Conservation (phyloP, 2,329 filamentous ascomycete species). For the Colletotrichum coccodes region DNA sequence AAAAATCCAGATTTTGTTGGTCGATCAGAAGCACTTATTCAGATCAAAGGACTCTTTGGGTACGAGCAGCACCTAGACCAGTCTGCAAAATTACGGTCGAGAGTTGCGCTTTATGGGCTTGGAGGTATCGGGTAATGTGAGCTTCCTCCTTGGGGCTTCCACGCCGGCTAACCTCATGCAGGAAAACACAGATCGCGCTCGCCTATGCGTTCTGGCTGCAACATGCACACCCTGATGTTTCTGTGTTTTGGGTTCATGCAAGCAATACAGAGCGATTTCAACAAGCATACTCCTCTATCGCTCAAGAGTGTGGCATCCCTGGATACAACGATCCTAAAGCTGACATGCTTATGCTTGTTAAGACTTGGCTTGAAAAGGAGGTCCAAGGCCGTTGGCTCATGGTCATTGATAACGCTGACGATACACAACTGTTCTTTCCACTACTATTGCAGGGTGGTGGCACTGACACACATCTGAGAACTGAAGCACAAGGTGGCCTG, state of each 20-base stretch:
- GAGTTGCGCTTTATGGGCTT: conserved; percentile 36
- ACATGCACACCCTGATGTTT: conserved; percentile 35
- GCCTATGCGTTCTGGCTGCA: conserved; percentile 39
- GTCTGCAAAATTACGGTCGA: not conserved
- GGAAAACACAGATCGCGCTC: conserved; percentile 46
- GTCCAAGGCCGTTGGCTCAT: conserved; percentile 5
- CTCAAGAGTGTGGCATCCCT: conserved; percentile 36
- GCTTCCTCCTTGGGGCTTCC: not conserved
- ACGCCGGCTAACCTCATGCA: conserved; percentile 28
- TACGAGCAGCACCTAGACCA: not conserved
- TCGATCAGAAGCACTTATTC: conserved; percentile 16
- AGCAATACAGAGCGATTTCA: conserved; percentile 43
- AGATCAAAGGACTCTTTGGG: conserved; percentile 13
- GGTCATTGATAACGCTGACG: no score
- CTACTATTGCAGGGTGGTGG: no score
- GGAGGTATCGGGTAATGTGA: conserved; percentile 38
- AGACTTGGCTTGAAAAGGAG: conserved; percentile 40
- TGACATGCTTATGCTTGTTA: conserved; percentile 39
- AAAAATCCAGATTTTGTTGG: conserved; percentile 32
- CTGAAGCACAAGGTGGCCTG: no score
- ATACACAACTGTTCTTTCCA: no score
- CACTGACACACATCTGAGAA: no score
- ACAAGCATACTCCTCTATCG: conserved; percentile 39
- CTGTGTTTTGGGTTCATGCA: conserved; percentile 47
- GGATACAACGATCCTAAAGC: conserved; percentile 38